Percentiles rank a stretch among this genome's conserved stretches.
Conservation (phyloP, 2,329 filamentous ascomycete species). For the Mariannaea sp. region DNA sequence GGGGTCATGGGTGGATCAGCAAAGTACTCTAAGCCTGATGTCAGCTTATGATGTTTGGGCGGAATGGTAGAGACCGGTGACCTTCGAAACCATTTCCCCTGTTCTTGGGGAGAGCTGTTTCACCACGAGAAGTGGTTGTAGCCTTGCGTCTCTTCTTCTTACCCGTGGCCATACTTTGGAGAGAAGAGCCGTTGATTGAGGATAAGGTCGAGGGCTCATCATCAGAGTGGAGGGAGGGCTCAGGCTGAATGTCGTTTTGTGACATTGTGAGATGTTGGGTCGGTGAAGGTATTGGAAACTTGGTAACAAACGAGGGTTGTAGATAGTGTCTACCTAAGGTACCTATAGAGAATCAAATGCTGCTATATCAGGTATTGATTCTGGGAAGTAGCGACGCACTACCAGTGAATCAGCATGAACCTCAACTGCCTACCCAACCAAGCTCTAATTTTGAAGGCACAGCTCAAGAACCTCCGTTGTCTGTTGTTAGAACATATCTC, state of each 20-base stretch:
- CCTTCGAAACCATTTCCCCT: conserved; percentile 73
- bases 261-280: too few relatives aligned
- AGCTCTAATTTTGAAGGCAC: neutral
- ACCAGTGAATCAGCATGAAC: too few relatives aligned
- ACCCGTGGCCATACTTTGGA: conserved; percentile 25
- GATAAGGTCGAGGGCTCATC: neutral
- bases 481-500: too few relatives aligned
- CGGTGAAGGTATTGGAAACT: too few relatives aligned
- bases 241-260: too few relatives aligned
- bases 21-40: conserved; percentile 62
- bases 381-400: too few relatives aligned
- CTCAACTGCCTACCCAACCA: too few relatives aligned
- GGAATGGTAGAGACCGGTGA: neutral
- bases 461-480: too few relatives aligned
- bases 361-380: too few relatives aligned
- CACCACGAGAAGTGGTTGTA: conserved; percentile 39
- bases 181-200: neutral
- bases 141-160: conserved; percentile 31
- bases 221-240: neutral
- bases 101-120: conserved; percentile 49
- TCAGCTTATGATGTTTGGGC: conserved; percentile 11
- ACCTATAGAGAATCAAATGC: too few relatives aligned
- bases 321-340: too few relatives aligned
- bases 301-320: too few relatives aligned
- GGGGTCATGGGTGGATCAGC: conserved; percentile 80